A percentile compares a stretch with the other conserved stretches of the same genome.
These are phyloP conservation scores for Hebeloma cylindrosporum DNA, from an alignment of 768 basidiomycete genomes.

Conservation along the genomic window DNA sequence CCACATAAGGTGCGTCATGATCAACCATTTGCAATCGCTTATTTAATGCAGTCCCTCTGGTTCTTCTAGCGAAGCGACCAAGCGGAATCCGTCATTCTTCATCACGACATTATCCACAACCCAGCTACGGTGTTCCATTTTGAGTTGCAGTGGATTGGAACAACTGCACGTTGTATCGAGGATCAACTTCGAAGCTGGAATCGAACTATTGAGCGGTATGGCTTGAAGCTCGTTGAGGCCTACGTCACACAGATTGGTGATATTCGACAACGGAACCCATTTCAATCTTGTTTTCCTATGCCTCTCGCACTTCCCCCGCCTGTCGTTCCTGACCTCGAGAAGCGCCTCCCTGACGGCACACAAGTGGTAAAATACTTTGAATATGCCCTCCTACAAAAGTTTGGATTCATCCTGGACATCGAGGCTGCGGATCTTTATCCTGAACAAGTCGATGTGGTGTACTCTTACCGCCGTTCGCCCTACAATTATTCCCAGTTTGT, in stretches of 20 bases:
- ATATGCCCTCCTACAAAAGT: constrained; percentile 69
- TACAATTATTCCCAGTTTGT: constrained; percentile 90
- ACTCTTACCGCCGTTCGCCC: constrained; percentile 81
- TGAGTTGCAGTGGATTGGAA: constrained; percentile 96
- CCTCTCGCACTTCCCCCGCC: constrained; percentile 78
- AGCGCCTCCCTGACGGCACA: constrained; percentile 64
- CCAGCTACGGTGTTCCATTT: constrained; percentile 95
- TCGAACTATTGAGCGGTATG: constrained; percentile 82
- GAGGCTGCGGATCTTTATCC: constrained; percentile 80
- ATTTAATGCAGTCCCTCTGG: background rate
- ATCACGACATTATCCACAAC: constrained; percentile 95
- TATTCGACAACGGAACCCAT: constrained; percentile 81
- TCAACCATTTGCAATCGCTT: background rate
- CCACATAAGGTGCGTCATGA: constrained; percentile 56
- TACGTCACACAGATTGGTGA: constrained; percentile 92
- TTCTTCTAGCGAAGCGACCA: constrained; percentile 70
- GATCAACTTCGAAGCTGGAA: constrained; percentile 83
- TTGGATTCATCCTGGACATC: constrained; percentile 82
- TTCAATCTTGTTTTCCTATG: constrained; percentile 88
- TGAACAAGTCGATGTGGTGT: constrained; percentile 78
- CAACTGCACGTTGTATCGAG: constrained; percentile 89
- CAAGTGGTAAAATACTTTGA: constrained; percentile 77
- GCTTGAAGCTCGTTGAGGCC: constrained; percentile 89
- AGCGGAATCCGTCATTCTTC: constrained; percentile 84
- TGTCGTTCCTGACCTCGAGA: constrained; percentile 61